phyloP scores from a whole-genome alignment of 345 rosid genomes.

The Lepidium sativum region DNA sequence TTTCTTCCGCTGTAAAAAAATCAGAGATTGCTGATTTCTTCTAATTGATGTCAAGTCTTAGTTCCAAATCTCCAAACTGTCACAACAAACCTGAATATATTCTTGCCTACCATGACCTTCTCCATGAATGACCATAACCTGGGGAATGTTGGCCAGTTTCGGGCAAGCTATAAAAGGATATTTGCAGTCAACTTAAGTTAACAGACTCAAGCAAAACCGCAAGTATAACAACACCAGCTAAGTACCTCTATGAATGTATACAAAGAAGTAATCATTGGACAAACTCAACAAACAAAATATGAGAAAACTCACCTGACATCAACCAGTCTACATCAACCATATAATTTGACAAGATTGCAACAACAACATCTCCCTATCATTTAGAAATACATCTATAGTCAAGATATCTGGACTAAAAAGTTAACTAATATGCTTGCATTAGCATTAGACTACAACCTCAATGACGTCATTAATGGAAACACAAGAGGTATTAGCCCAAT shows the following conservation, averaged over 20 bases:
- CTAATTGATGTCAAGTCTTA: background rate
- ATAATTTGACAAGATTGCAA: slow-evolving; percentile 74
- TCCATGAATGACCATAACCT: slow-evolving; percentile 83
- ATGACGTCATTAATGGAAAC: slow-evolving; percentile 82
- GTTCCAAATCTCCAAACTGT: background rate
- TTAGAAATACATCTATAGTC: background rate
- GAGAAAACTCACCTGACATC: slow-evolving; percentile 19
- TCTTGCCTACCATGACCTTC: slow-evolving; percentile 74
- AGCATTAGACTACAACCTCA: slow-evolving; percentile 34
- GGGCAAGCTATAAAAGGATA: slow-evolving; percentile 61
- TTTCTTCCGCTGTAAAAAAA: slow-evolving; percentile 50
- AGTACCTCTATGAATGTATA: background rate
- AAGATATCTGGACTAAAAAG: background rate
- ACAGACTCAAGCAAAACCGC: background rate
- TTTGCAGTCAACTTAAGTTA: background rate
- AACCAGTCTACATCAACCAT: slow-evolving; percentile 96
- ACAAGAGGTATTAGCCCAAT: slow-evolving; percentile 82
- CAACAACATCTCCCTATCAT: slow-evolving; percentile 65
- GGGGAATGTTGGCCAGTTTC: slow-evolving; percentile 51
- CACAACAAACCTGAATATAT: slow-evolving; percentile 60
- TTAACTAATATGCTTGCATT: background rate
- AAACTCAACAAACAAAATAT: background rate
- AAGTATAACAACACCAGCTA: background rate
- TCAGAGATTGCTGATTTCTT: background rate
- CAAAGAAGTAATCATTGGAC: no score